Evolutionary conservation across 208 protist genomes (phyloP), one percentile per base, ranked within the genome.

Genomic region (Leishmania gerbilli): DNA sequence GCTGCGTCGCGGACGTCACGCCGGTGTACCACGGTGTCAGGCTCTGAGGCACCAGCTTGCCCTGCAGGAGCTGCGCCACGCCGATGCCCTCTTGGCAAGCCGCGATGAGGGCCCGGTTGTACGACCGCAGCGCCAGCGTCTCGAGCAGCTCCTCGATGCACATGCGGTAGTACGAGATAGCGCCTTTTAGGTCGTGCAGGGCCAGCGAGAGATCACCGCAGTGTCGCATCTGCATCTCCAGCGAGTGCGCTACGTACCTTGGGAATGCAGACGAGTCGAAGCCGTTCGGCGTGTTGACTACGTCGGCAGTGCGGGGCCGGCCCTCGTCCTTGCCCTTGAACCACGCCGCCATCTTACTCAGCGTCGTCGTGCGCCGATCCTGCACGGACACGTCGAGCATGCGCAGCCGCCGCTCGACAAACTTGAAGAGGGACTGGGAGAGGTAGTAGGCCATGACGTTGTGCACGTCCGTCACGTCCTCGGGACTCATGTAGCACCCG

Each of bases 201-300:
- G 78, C 79, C 40, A 97, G 76, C 53, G 85, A 90, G 71, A 96
- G 77, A 71, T 97, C 94, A 27, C 83, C 94, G 67, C 88, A 92
- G 55, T 89, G 91, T 1, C 94, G 92, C 92, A 95, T 96, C 82
- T 94, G 92, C 92, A 97, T 93, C 74, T 95, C 91, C 24, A 97
- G 68, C 45, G 92, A 93, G 67, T 82, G 85, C 21, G 90, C 85
- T 58, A 92, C 69, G 86, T 95, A 97, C 76, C 71, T 87, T 19
- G 87, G 69, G 53, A 42, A 58, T 34, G 31, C 62, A n/a, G 71
- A 67, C 37, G 69, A 56, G 71, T 77, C 81, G 7, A 77, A 60
- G 74, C 69, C 74, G 81, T 60, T 47, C 31, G 77, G 74, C 27
- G 37, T 49, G 37, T 80, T 64, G 34, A 79, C 56, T 6, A 84